Evolutionary conservation across 495 filamentous ascomycete genomes (phyloP).

Genomic region (Aspergillus ostianus): DNA sequence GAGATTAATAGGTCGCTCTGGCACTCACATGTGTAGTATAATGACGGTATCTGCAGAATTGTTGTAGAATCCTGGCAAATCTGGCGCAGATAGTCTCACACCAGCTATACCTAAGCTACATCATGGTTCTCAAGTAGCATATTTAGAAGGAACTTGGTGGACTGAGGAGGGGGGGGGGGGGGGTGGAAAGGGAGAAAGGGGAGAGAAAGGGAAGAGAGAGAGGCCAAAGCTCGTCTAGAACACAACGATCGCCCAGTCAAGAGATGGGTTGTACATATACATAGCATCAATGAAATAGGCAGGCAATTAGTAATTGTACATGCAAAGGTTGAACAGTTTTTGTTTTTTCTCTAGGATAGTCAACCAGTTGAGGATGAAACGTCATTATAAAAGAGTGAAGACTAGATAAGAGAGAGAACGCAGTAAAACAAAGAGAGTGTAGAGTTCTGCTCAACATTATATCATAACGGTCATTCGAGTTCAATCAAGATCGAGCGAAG

Average conservation of each 20-base stretch:
- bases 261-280: conserved; percentile 10
- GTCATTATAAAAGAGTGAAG: conserved; percentile 4
- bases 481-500: background rate
- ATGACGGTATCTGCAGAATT: background rate
- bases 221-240: background rate
- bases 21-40: background rate
- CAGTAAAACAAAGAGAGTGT: conserved; percentile 1
- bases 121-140: background rate
- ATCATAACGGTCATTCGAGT: background rate
- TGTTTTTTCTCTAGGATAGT: background rate
- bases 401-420: conserved; percentile 1
- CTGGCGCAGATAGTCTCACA: too few species aligned
- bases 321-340: background rate
- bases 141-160: background rate
- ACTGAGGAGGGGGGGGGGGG: too few species aligned
- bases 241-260: background rate
- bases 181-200: background rate
- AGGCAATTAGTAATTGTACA: conserved; percentile 16
- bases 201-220: background rate
- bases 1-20: background rate
- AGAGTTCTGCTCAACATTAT: background rate
- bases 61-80: too few species aligned
- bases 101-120: too few species aligned
- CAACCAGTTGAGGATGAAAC: conserved; percentile 9
- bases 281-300: conserved; percentile 10